Base-by-base conservation (phyloP, 1,284 basidiomycete genomes). In the Tetrapyrgos nigripes region DNA sequence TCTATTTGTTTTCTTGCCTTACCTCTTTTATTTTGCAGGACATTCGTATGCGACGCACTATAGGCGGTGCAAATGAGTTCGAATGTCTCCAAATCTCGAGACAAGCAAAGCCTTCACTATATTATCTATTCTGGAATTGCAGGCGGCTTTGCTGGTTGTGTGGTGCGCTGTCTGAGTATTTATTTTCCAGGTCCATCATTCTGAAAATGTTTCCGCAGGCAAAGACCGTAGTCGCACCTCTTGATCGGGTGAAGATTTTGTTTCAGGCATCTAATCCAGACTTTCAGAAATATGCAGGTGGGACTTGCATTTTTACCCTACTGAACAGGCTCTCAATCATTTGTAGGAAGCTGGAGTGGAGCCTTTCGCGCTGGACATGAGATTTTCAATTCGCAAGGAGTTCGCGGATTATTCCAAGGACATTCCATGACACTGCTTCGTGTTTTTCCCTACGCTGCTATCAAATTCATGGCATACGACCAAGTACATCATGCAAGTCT, bases 391-490 rank as follows among this genome's bases (percentile, higher is more conserved):
- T 79, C 89, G 19, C 79, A 81, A 50, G 97, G 97, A 2, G 62
- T 89, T 9, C 78, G 88, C 52, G 97, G 95, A 0, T 80, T 99
- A 46, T 88, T 98, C 62, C 96, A 98, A 80, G 97, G 97, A 1
- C 97, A 99, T 74, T 94, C 93, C 24, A 93, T 94, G 26, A 98
- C 97, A 4, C 80, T 92, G 52, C 76, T 91, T 53, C 87, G 90
- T 59, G 85, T 92, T 68, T 98, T 98, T 72, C 97, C 97, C 1
- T 97, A 99, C 73, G 97, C 97, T 40, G 95, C 92, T 52, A 93
- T 99, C 75, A 98, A 98, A 76, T 99, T 96, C 71, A 96, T 98
- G 91, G 89, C 94, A 2, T 99, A 99, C 73, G 96, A 98, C 75
- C 89, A 92, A 73, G 78, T 92, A 55, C 92, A 92, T 76, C 77